phyloP scores from a whole-genome alignment of 2,329 filamentous ascomycete species.

The Botryosphaeria agaves region DNA sequence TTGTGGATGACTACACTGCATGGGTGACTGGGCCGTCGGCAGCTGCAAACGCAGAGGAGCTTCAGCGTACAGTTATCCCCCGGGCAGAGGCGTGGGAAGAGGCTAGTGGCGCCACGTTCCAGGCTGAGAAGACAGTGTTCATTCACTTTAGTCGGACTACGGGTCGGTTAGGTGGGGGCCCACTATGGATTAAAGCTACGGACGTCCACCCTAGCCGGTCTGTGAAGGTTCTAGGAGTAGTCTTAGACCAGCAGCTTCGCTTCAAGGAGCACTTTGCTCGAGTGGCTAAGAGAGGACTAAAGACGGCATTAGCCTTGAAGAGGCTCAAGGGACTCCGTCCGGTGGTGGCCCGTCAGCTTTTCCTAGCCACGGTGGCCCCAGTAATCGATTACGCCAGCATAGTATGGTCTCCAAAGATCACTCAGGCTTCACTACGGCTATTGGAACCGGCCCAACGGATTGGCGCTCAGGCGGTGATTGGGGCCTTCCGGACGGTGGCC shows the following conservation, averaged over 20 bases:
- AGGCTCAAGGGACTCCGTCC: conserved; percentile 4
- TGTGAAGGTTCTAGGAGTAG: conserved; percentile 1
- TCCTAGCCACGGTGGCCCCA: conserved; percentile 10
- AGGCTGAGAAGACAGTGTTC: conserved; percentile 16
- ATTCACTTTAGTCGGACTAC: conserved; percentile 15
- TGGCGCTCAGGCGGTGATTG: background rate
- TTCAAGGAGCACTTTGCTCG: background rate
- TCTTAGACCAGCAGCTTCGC: background rate
- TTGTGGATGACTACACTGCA: conserved; percentile 12
- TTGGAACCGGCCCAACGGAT: conserved; percentile 1
- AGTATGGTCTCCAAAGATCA: conserved; percentile 5
- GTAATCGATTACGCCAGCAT: conserved; percentile 12
- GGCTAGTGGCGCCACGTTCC: conserved; percentile 15
- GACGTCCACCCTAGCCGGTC: background rate
- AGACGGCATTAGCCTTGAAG: conserved; percentile 2
- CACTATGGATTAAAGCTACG: background rate
- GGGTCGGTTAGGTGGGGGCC: too few relatives aligned
- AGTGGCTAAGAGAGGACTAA: background rate
- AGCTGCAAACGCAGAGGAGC: conserved; percentile 6
- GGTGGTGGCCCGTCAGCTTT: conserved; percentile 8
- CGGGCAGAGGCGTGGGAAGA: conserved; percentile 10
- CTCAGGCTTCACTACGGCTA: background rate
- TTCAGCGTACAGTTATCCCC: conserved; percentile 6
- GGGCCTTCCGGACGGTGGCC: conserved; percentile 1
- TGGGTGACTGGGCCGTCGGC: conserved; percentile 8